phyloP scores from a whole-genome alignment of 305 asterid genomes.

The Fraxinus floribunda region DNA sequence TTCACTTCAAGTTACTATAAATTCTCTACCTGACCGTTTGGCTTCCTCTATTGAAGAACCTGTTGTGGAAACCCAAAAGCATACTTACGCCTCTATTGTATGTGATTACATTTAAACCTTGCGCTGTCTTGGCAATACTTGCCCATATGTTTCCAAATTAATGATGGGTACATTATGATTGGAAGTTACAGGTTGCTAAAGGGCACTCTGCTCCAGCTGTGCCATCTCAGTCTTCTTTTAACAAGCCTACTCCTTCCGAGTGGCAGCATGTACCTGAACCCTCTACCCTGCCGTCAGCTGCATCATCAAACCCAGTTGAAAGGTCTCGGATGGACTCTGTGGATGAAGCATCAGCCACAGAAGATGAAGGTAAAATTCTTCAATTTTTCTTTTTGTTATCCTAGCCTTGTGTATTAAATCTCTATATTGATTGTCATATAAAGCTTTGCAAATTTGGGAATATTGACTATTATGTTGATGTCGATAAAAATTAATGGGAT shows the following conservation, averaged over 20 bases:
- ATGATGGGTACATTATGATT: conserved; percentile 22
- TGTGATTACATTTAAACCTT: conserved; percentile 34
- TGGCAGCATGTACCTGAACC: conserved; percentile 63
- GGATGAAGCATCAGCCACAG: conserved; percentile 64
- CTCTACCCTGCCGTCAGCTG: conserved; percentile 47
- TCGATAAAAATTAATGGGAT: background rate
- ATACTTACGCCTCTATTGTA: conserved; percentile 98
- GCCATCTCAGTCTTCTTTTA: conserved; percentile 36
- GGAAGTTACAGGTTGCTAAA: conserved; percentile 72
- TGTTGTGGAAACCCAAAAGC: conserved; percentile 73
- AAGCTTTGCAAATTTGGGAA: background rate
- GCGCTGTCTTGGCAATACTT: conserved; percentile 8
- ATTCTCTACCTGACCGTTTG: conserved; percentile 53
- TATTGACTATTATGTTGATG: background rate
- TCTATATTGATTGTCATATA: background rate
- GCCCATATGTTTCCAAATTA: conserved; percentile 19
- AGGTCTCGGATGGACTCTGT: conserved; percentile 51
- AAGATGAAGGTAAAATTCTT: conserved; percentile 66
- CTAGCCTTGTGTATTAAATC: background rate
- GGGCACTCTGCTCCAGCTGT: conserved; percentile 54
- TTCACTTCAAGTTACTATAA: conserved; percentile 57
- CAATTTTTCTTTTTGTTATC: conserved; percentile 6
- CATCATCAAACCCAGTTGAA: conserved; percentile 48
- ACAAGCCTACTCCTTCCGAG: conserved; percentile 58
- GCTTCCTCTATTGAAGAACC: conserved; percentile 69